phyloP scores from a whole-genome alignment of 169 alveolate genomes.

The Eimeria sp. region DNA sequence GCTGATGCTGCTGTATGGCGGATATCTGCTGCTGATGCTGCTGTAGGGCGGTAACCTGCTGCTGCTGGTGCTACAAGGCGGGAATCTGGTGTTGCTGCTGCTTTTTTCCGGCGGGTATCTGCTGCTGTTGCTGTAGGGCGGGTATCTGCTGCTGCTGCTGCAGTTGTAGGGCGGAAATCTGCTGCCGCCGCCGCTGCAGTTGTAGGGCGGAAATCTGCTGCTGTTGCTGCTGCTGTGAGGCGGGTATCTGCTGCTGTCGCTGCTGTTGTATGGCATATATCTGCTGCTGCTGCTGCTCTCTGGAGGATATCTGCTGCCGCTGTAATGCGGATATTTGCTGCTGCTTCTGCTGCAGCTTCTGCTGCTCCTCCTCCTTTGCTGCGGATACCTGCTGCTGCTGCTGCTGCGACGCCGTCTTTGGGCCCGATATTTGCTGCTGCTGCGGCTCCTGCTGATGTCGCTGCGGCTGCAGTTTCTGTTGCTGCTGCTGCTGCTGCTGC shows the following conservation, averaged over 20 bases:
- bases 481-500: not conserved
- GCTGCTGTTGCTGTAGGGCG: slow-evolving; percentile 51
- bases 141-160: slow-evolving; percentile 4
- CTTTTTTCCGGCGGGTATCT: not conserved
- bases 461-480: slow-evolving; percentile 12
- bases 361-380: too few species aligned
- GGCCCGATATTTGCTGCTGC: not conserved
- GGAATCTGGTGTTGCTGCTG: not conserved
- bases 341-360: not conserved
- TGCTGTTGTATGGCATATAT: too few species aligned
- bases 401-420: not conserved
- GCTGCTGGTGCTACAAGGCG: not conserved
- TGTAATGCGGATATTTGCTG: not conserved
- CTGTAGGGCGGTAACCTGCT: not conserved
- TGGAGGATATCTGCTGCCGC: not conserved
- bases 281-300: slow-evolving; percentile 11
- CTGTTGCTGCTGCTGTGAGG: not conserved
- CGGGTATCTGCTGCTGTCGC: too few species aligned
- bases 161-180: not conserved
- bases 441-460: not conserved
- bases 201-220: not conserved
- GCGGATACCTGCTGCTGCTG: slow-evolving; percentile 14
- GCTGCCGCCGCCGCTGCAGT: not conserved
- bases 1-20: not conserved
- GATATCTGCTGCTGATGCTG: not conserved